Base-by-base conservation (phyloP, 1,284 basidiomycete genomes). In the Ganoderma sp. region DNA sequence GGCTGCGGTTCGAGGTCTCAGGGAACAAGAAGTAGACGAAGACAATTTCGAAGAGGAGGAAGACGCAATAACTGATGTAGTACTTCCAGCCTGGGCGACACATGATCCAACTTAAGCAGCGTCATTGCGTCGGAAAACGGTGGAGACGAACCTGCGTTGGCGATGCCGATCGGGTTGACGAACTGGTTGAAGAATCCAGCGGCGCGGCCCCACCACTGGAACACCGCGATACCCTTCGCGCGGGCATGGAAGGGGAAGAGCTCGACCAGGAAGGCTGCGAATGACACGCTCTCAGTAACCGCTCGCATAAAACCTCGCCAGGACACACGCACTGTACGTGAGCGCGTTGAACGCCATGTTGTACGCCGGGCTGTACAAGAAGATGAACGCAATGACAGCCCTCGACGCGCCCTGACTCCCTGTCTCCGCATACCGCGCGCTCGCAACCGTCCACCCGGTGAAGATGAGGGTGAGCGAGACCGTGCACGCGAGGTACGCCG, bases 171-270 rank as follows among this genome's bases (percentile, higher is more conserved):
- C 2, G 91, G 90, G 77, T 92, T 92, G 67, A 90, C 85, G 73
- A 90, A 92, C 75, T 90, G 88, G 76, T 91, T 93, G 82, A 92
- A 89, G 10, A 86, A 86, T 5, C 84, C 81, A 3, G 87, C 85
- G 45, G 82, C 79, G 50, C 86, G 84, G 59, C 85, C 80, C 76
- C 74, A 88, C 88, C 88, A 90, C 71, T 87, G 84, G 80, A 87
- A 88, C 48, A 89, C 74, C 17, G 88, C 86, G 74, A 90, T 88
- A 12, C 89, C 89, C 77, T 87, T 90, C 2, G 90, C 87, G 65
- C 90, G 86, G 60, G 91, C 85, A 57, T 81, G 83, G 78, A 86
- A 89, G 0, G 90, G 90, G 12, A 90, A 80, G 66, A 93, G 89
- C 77, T 93, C 90, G 61, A 90, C 80, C 6, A 87, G 86, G 78